These are phyloP conservation scores for Jacaranda mimosifolia DNA, from an alignment of 257 asterid genomes.

Conservation along the genomic window DNA sequence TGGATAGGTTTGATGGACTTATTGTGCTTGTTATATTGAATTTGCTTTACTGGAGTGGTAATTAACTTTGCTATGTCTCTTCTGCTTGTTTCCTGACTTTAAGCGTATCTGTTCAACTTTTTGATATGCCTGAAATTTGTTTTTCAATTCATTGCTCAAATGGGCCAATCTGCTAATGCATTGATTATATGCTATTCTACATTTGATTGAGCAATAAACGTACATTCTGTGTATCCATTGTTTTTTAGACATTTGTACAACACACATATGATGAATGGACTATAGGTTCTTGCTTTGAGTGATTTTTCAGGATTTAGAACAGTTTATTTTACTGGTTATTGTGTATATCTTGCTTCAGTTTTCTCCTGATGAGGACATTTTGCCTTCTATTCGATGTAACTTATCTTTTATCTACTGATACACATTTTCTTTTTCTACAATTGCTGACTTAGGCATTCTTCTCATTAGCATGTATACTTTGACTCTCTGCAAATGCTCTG, in stretches of 20 bases:
- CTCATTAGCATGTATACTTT: background rate
- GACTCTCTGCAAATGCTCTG: background rate
- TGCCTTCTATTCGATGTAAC: slow-evolving; percentile 13
- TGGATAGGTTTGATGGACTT: background rate
- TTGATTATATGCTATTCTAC: background rate
- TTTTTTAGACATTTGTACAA: background rate
- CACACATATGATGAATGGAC: background rate
- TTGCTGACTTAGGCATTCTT: background rate
- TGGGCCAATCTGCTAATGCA: background rate
- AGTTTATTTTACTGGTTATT: background rate
- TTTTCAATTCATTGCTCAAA: background rate
- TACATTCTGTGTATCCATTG: background rate
- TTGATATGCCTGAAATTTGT: background rate
- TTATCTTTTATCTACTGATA: background rate
- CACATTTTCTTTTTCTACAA: background rate
- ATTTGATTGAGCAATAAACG: background rate
- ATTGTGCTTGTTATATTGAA: background rate
- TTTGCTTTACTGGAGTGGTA: background rate
- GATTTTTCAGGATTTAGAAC: slow-evolving; percentile 9
- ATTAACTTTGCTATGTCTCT: background rate
- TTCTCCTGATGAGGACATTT: slow-evolving; percentile 3
- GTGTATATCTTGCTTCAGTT: background rate
- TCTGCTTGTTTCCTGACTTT: background rate
- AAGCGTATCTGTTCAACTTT: background rate
- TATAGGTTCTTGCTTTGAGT: background rate